Evolutionary conservation across 2,329 filamentous ascomycete genomes (phyloP).

Genomic region (Fusarium xylarioides): DNA sequence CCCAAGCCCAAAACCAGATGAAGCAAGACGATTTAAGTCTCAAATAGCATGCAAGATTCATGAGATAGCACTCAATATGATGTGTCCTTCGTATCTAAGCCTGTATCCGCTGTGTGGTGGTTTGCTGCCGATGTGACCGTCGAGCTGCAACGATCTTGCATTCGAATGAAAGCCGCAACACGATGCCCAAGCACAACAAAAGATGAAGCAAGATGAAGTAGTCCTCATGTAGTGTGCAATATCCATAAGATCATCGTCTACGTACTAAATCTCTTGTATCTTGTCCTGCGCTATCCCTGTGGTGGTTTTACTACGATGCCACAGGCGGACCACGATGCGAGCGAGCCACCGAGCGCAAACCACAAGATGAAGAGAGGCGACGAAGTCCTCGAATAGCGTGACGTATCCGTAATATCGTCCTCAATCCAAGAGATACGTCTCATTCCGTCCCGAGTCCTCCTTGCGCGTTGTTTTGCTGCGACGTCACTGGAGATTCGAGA

Average conservation of each 20-base stretch:
- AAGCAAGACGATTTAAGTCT: no score
- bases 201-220: no score
- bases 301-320: neutral
- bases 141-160: neutral
- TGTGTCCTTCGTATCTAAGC: neutral
- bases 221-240: accelerated
- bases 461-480: neutral
- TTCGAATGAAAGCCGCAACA: neutral
- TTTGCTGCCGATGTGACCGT: neutral
- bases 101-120: neutral
- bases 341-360: no score
- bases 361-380: accelerated
- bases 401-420: accelerated
- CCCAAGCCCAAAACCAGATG: no score
- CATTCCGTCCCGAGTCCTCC: neutral
- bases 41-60: accelerated
- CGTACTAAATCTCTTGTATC: neutral
- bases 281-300: neutral
- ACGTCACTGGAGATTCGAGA: neutral
- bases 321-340: neutral
- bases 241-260: neutral
- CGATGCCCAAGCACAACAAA: neutral
- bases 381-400: accelerated
- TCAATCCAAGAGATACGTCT: neutral
- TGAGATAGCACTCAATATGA: no score